Conservation (phyloP, 441 rosid species). For the Pelargonium cotyledonis region DNA sequence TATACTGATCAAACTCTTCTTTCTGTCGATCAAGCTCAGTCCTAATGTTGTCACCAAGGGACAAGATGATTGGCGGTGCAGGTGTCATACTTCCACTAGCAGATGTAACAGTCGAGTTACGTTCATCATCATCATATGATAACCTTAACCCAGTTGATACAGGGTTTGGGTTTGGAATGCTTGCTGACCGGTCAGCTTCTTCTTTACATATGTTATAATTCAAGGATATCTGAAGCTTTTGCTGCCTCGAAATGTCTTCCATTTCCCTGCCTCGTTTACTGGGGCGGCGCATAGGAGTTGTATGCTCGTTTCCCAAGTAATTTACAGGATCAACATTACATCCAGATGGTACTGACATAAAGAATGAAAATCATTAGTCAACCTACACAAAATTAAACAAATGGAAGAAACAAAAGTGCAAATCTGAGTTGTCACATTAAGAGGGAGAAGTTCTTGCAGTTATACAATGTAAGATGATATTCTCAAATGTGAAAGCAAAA, state of each 20-base stretch:
- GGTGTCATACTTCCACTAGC: conserved; percentile 62
- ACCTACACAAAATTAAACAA: not conserved
- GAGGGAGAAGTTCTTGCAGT: not conserved
- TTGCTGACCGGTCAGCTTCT: conserved; percentile 44
- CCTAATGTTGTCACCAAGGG: conserved; percentile 55
- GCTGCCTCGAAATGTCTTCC: conserved; percentile 48
- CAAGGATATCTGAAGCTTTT: conserved; percentile 59
- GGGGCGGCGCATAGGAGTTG: conserved; percentile 38
- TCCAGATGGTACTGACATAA: conserved; percentile 48
- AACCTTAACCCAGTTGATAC: conserved; percentile 76
- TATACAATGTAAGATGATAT: not conserved
- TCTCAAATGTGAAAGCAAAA: not conserved
- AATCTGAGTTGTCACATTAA: not conserved
- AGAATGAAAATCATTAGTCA: conserved; percentile 11
- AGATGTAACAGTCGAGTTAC: conserved; percentile 61
- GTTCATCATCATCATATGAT: conserved; percentile 70
- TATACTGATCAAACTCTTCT: conserved; percentile 54
- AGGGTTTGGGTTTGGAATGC: conserved; percentile 42
- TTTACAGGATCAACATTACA: conserved; percentile 53
- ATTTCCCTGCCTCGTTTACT: conserved; percentile 48
- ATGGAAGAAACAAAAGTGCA: not conserved
- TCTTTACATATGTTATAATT: conserved; percentile 45
- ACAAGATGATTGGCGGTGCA: conserved; percentile 42
- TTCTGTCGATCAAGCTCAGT: conserved; percentile 58
- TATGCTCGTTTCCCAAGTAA: conserved; percentile 49